Evolutionary conservation across 129 eudicot species (phyloP).

Genomic region (Flaveria trinervia): DNA sequence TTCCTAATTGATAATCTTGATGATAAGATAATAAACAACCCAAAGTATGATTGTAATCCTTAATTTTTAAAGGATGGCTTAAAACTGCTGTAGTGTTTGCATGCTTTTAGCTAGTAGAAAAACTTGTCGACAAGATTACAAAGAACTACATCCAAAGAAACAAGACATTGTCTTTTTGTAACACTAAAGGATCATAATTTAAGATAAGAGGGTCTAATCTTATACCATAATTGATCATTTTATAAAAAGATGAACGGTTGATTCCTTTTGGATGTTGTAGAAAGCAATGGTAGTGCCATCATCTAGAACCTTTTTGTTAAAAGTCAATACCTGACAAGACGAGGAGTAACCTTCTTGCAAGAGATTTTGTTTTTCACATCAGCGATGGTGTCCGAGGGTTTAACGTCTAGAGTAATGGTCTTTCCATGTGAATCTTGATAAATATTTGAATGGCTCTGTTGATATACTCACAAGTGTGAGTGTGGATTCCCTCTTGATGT

Average conservation of each 20-base stretch:
- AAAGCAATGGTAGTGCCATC: background rate
- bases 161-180: background rate
- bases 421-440: background rate
- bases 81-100: background rate
- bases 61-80: too few relatives aligned
- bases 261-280: background rate
- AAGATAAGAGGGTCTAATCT: background rate
- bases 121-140: background rate
- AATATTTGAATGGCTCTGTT: background rate
- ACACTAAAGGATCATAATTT: background rate
- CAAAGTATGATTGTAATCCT: too few relatives aligned
- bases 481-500: background rate
- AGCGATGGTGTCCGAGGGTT: background rate
- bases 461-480: constrained; percentile 9
- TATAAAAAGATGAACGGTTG: background rate
- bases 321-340: background rate
- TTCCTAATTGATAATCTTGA: background rate
- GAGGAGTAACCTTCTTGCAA: background rate
- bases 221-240: background rate
- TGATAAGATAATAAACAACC: background rate
- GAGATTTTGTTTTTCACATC: background rate
- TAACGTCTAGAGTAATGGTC: background rate
- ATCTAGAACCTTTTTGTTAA: background rate
- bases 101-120: background rate
- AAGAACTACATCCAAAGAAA: background rate